Conservation (phyloP, 176 grass and related monocot genomes). For the Thalia dealbata region DNA sequence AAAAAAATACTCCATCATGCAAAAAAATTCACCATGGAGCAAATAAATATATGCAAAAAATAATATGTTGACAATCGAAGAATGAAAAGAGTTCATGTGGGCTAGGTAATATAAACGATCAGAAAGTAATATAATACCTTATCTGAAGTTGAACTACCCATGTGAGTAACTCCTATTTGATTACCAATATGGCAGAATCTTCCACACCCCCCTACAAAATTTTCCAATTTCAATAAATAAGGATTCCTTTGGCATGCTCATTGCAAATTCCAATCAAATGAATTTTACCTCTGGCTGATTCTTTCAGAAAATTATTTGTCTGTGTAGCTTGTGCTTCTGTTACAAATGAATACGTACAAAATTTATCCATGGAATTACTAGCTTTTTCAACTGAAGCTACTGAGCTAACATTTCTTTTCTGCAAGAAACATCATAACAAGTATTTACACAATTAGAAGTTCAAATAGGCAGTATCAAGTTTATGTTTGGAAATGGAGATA, state of each 20-base stretch:
- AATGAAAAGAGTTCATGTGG: background rate
- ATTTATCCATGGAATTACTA: constrained; percentile 22
- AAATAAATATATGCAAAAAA: background rate
- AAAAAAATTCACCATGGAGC: background rate
- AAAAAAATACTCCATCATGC: constrained; percentile 13
- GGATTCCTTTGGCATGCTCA: constrained; percentile 15
- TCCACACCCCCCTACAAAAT: constrained; percentile 25
- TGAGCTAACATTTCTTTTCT: constrained; percentile 28
- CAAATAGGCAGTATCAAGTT: background rate
- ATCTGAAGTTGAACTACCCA: constrained; percentile 23
- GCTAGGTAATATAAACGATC: background rate
- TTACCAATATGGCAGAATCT: constrained; percentile 24
- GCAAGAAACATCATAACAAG: constrained; percentile 3
- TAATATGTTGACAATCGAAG: background rate
- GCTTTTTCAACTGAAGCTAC: constrained; percentile 21
- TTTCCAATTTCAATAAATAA: background rate
- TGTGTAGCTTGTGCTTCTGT: constrained; percentile 19
- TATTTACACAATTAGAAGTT: background rate
- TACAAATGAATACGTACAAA: constrained; percentile 16
- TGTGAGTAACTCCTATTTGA: constrained; percentile 24
- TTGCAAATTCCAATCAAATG: constrained; percentile 11
- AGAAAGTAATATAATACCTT: constrained; percentile 28
- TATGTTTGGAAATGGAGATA: background rate
- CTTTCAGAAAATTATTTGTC: constrained; percentile 15
- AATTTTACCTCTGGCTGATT: constrained; percentile 35